These are phyloP conservation scores for Coemansia sp. DNA, from an alignment of 192 early-diverging fungal genomes.

Conservation along the genomic window DNA sequence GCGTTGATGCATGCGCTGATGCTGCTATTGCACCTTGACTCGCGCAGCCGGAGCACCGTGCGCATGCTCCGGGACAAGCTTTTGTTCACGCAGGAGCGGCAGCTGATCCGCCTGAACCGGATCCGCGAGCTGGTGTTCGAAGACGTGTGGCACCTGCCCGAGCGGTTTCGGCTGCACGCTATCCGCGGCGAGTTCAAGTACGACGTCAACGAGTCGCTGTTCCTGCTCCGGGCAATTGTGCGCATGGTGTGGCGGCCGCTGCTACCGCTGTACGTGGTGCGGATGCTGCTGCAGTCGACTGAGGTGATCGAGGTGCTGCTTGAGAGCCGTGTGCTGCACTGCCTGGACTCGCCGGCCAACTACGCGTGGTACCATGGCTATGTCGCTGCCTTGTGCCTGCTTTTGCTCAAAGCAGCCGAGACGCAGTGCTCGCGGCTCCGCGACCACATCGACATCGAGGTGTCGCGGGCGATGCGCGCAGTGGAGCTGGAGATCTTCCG, in stretches of 20 bases:
- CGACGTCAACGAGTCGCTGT: constrained; percentile 25
- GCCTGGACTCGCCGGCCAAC: constrained; percentile 19
- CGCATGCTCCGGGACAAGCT: constrained; percentile 1
- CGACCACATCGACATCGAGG: not conserved
- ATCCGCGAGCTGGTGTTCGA: constrained; percentile 18
- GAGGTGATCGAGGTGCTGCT: not conserved
- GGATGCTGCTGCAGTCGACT: constrained; percentile 3
- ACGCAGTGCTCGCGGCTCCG: not conserved
- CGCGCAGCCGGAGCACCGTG: constrained; percentile 7
- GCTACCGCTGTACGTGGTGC: constrained; percentile 23
- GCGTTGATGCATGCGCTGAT: constrained; percentile 4
- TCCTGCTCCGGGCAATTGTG: constrained; percentile 29
- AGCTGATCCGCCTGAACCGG: constrained; percentile 19
- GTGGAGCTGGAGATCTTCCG: constrained; percentile 31
- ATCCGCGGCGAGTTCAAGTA: constrained; percentile 27
- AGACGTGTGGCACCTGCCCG: constrained; percentile 23
- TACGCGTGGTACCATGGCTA: constrained; percentile 27
- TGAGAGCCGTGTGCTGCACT: constrained; percentile 8
- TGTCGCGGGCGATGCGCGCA: constrained; percentile 6
- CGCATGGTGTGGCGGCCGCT: constrained; percentile 44
- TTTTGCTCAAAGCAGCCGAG: not conserved
- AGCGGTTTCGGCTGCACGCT: constrained; percentile 9
- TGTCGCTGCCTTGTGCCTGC: not conserved
- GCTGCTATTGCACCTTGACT: constrained; percentile 10
- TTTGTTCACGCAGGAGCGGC: constrained; percentile 9